Evolutionary conservation across 1,139 yeast genomes (phyloP), one percentile per base, ranked within the genome.

Genomic region (Geotrichum citri-aurantii): DNA sequence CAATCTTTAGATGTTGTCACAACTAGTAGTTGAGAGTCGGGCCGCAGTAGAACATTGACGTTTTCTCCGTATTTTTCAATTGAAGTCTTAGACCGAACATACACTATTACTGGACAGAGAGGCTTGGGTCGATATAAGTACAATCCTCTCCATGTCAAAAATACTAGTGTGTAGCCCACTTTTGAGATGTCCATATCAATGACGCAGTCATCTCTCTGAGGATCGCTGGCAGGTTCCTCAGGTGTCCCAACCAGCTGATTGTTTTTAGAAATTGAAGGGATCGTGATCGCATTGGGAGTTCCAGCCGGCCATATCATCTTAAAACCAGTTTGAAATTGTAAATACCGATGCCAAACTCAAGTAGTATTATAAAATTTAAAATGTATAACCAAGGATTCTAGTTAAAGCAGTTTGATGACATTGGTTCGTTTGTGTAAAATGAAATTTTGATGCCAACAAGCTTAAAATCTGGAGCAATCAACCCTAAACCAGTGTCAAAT

Each of bases 61-160:
- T 71, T 71, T 17, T 63, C 65, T 1, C 76, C 77, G 57, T 68
- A 64, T 7, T 63, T 61, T 17, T 65, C 68, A 1, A 73, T 54
- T 14, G 71, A 66, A 10, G 67, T 55, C 14, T 65, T 65, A n/a
- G 71, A 63, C 19, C 75, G 61, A 12, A 64, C 62, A 57, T 69
- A 71, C 3, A 69, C 69, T 7, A 73, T 70, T 12, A 74, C 71
- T 0, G 75, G 73, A 54, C 71, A 69, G 27, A 69, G 61, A 1
- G 73, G 73, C 60, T 68, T 65, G 8, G 65, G 64, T 27, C 68
- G 61, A 54, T 62, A 65, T 24, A 66, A 26, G 46, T 65, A 66
- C 7, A 66, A 49, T 1, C 65, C 67, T 24, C 60, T 54, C 60
- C 63, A 58, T 8, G 69, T 66, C 19, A 64, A 33, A 47, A 62